These are phyloP conservation scores for Sugiyamaella qingdaonensis DNA, from an alignment of 805 yeast genomes.

Conservation along the genomic window DNA sequence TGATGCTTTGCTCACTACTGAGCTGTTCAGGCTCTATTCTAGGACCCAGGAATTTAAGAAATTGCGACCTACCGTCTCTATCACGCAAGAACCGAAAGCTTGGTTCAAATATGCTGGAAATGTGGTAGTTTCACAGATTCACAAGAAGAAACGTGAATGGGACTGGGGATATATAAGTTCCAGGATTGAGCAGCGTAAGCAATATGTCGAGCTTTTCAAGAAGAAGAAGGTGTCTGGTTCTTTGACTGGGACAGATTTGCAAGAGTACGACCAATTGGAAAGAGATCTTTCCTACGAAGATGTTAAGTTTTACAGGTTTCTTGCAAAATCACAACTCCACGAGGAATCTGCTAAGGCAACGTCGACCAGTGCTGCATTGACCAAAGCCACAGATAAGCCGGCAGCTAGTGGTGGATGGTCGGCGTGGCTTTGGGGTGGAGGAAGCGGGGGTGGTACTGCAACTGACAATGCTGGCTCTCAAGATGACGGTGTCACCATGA, in stretches of 20 bases:
- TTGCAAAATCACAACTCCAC: slow-evolving; percentile 64
- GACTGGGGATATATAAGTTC: slow-evolving; percentile 78
- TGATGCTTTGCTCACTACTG: slow-evolving; percentile 74
- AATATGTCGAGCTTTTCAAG: slow-evolving; percentile 67
- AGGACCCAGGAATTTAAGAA: slow-evolving; percentile 72
- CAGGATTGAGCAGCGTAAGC: slow-evolving; percentile 66
- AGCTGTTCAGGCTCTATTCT: slow-evolving; percentile 72
- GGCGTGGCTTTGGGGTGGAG: slow-evolving; percentile 30
- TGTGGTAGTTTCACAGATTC: slow-evolving; percentile 75
- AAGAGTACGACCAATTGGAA: slow-evolving; percentile 52
- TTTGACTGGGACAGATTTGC: slow-evolving; percentile 17
- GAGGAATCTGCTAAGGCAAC: slow-evolving; percentile 43
- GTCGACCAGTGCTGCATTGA: slow-evolving; percentile 8
- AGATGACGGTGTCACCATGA: slow-evolving; percentile 47
- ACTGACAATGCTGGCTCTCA: slow-evolving; percentile 18
- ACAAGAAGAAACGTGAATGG: slow-evolving; percentile 75
- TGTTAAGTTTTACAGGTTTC: slow-evolving; percentile 75
- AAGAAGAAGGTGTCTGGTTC: slow-evolving; percentile 43
- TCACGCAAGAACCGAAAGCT: slow-evolving; percentile 58
- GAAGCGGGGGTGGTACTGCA: not conserved
- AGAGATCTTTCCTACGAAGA: slow-evolving; percentile 65
- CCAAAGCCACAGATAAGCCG: slow-evolving; percentile 1
- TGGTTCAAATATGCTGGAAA: slow-evolving; percentile 83
- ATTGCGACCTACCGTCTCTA: slow-evolving; percentile 55
- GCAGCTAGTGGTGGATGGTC: slow-evolving; percentile 21